Evolutionary conservation across 179 eudicot genomes (phyloP).

Genomic region (Spergularia azorica): DNA sequence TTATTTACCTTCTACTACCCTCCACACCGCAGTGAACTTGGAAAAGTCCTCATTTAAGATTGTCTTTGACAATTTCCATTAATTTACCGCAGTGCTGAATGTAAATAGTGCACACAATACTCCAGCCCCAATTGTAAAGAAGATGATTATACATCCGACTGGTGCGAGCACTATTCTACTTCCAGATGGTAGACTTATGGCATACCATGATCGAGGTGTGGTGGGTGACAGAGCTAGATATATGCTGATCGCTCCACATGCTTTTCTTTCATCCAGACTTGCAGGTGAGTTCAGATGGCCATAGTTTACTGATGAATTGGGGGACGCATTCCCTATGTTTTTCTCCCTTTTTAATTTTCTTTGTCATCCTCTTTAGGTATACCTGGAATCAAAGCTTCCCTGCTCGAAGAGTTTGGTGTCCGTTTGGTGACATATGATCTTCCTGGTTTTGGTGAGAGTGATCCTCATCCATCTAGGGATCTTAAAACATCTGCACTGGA

Average conservation of each 20-base stretch:
- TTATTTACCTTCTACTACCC: neutral
- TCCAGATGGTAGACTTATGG: constrained; percentile 81
- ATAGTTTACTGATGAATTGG: neutral
- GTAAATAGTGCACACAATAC: constrained; percentile 47
- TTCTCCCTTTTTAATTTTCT: constrained; percentile 1
- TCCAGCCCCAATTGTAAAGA: constrained; percentile 50
- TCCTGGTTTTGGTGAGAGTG: constrained; percentile 98
- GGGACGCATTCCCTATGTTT: neutral
- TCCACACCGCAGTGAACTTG: neutral
- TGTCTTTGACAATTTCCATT: constrained; percentile 18
- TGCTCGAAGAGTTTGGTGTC: constrained; percentile 78
- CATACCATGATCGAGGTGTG: constrained; percentile 78
- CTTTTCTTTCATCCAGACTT: constrained; percentile 83
- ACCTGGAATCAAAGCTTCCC: constrained; percentile 60
- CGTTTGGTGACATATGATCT: constrained; percentile 81
- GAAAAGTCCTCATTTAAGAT: neutral
- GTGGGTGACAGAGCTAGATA: constrained; percentile 62
- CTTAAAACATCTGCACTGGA: constrained; percentile 85
- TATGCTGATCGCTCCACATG: constrained; percentile 69
- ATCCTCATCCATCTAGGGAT: constrained; percentile 68
- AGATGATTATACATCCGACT: constrained; percentile 70
- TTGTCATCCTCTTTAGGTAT: constrained; percentile 46
- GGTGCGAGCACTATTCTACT: constrained; percentile 65
- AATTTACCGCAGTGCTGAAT: constrained; percentile 54
- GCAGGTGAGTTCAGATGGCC: constrained; percentile 47